phyloP scores from a whole-genome alignment of 495 filamentous ascomycete species.

The Neurospora hispaniola region DNA sequence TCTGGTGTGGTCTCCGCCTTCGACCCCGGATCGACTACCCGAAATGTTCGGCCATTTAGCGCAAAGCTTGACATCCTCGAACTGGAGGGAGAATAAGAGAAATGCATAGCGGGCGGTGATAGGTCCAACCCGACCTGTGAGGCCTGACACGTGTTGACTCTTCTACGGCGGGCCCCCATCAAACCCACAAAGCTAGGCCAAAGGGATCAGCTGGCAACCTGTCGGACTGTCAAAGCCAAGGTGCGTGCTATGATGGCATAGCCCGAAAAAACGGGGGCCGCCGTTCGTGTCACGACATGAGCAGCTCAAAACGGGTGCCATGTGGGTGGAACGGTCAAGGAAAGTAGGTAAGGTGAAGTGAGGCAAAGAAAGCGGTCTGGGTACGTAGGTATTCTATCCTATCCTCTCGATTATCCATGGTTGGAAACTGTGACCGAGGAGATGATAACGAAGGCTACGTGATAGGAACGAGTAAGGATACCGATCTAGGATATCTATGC shows the following conservation, averaged over 20 bases:
- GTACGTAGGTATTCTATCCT: not conserved
- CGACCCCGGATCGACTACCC: not conserved
- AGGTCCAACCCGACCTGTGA: not conserved
- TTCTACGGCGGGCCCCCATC: not conserved
- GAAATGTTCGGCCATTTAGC: not conserved
- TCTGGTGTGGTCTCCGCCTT: not conserved
- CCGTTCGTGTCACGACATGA: slow-evolving; percentile 1
- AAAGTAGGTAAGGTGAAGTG: not conserved
- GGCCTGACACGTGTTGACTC: not conserved
- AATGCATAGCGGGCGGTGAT: not conserved
- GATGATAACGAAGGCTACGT: not conserved
- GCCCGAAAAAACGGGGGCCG: not conserved
- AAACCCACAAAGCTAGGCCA: not conserved
- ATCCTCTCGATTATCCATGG: not conserved
- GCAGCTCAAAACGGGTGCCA: not conserved
- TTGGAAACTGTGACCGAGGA: not conserved
- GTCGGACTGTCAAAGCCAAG: not conserved
- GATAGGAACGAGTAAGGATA: not conserved
- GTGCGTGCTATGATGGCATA: not conserved
- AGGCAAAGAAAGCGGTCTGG: not conserved
- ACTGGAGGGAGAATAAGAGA: not conserved
- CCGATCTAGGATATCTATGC: not conserved
- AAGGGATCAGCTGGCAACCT: not conserved
- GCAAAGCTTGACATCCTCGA: not conserved
- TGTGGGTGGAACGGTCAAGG: not conserved